Percentiles rank a stretch among this genome's conserved stretches.
Conservation (phyloP, 345 rosid species). For the Melaleuca alternifolia region DNA sequence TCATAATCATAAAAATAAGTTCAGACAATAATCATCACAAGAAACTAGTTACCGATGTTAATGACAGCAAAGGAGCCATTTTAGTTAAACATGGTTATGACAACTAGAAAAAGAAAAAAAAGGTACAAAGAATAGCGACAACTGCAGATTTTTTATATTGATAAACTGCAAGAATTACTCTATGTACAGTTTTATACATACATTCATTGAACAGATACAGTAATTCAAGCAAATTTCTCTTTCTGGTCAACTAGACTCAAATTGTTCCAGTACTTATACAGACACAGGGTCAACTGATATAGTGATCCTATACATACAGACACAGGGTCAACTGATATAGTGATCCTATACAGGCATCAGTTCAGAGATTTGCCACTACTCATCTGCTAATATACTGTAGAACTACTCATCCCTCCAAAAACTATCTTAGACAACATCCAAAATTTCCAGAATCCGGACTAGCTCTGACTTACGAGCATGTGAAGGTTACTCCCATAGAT, state of each 20-base stretch:
- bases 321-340: neutral
- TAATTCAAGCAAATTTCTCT: neutral
- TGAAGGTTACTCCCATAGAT: neutral
- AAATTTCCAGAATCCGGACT: neutral
- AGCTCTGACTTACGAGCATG: neutral
- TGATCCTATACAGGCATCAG: neutral
- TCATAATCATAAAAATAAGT: neutral
- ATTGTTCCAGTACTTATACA: neutral
- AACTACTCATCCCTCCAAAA: neutral
- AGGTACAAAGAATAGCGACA: neutral
- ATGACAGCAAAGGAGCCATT: neutral
- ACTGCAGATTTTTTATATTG: neutral
- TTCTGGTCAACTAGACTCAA: neutral
- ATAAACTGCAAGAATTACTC: neutral
- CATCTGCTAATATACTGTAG: neutral
- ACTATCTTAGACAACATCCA: neutral
- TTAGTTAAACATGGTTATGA: neutral
- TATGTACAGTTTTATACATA: neutral
- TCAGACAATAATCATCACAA: neutral
- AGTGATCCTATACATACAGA: neutral
- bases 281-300: neutral
- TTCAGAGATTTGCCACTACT: neutral
- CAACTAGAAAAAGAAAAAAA: neutral
- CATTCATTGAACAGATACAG: neutral
- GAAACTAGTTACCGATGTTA: neutral